Conservation (phyloP, 495 filamentous ascomycete species). For the Bryoglossum gracile region DNA sequence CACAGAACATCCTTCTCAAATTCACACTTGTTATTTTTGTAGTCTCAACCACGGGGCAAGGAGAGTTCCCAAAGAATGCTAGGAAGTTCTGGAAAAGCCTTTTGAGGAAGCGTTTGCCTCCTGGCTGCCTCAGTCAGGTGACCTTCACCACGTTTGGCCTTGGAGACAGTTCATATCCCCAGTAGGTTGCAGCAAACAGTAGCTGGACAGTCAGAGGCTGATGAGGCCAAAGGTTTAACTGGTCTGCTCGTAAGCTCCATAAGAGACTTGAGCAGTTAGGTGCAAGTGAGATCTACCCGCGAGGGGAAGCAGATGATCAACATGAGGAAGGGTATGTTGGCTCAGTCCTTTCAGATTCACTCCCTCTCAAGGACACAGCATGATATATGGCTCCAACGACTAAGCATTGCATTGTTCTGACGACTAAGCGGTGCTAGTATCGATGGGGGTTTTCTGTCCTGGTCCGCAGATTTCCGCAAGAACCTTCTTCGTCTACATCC, state of each 20-base stretch:
- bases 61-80: constrained; percentile 79
- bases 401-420: too few species aligned
- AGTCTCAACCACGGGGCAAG: constrained; percentile 90
- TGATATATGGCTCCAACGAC: too few species aligned
- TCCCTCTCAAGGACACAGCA: too few species aligned
- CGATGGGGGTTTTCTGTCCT: constrained; percentile 76
- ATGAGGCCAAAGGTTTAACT: constrained; percentile 66
- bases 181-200: constrained; percentile 40
- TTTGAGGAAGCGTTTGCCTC: constrained; percentile 65
- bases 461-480: constrained; percentile 59
- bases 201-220: not conserved
- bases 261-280: constrained; percentile 82
- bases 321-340: constrained; percentile 76
- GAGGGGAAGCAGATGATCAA: constrained; percentile 86
- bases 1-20: constrained; percentile 37
- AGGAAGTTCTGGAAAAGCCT: constrained; percentile 78
- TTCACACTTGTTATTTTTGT: constrained; percentile 67
- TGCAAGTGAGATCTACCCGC: constrained; percentile 64
- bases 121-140: constrained; percentile 57
- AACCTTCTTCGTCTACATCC: constrained; percentile 61
- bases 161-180: constrained; percentile 89
- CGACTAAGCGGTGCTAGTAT: too few species aligned
- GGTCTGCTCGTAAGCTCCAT: constrained; percentile 80
- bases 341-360: too few species aligned
- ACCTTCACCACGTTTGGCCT: constrained; percentile 82